A percentile compares a stretch with the other conserved stretches of the same genome.
Evolutionary conservation across 2,329 filamentous ascomycete species (phyloP).

Genomic region (Diaporthe nobilis): DNA sequence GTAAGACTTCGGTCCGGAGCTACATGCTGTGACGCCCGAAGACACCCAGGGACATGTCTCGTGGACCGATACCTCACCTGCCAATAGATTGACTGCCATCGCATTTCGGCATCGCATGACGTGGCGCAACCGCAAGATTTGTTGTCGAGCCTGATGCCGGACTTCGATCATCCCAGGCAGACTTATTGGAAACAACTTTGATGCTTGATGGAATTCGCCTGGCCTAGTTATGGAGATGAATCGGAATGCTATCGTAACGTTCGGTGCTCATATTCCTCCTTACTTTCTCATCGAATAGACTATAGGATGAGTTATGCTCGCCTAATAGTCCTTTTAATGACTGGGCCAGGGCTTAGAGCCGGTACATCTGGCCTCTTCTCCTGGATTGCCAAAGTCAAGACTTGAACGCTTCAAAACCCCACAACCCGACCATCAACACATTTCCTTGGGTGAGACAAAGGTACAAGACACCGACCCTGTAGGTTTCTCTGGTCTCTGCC

Average conservation of each 20-base stretch:
- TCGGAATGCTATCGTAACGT: not conserved
- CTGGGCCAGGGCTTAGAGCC: too few species aligned
- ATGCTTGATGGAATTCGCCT: not conserved
- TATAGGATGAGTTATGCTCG: not conserved
- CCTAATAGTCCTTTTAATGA: not conserved
- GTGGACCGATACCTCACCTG: slow-evolving; percentile 6
- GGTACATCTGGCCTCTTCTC: too few species aligned
- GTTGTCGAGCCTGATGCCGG: not conserved
- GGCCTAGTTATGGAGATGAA: too few species aligned
- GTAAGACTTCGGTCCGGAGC: not conserved
- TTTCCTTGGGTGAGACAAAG: slow-evolving; percentile 24
- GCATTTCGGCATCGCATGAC: not conserved
- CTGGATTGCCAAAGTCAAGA: not conserved
- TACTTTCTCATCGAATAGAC: too few species aligned
- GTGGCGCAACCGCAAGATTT: slow-evolving; percentile 5
- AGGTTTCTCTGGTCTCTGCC: slow-evolving; percentile 30
- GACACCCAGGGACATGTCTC: slow-evolving; percentile 11
- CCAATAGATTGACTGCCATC: slow-evolving; percentile 17
- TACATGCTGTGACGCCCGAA: slow-evolving; percentile 23
- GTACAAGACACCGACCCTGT: slow-evolving; percentile 39
- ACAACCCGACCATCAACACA: not conserved
- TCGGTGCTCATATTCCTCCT: too few species aligned
- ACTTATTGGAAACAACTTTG: not conserved
- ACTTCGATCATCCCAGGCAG: too few species aligned
- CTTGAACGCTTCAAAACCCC: not conserved